These are phyloP conservation scores for Ophiostoma triangulosporum DNA, from an alignment of 2,329 filamentous ascomycete genomes.

Conservation along the genomic window DNA sequence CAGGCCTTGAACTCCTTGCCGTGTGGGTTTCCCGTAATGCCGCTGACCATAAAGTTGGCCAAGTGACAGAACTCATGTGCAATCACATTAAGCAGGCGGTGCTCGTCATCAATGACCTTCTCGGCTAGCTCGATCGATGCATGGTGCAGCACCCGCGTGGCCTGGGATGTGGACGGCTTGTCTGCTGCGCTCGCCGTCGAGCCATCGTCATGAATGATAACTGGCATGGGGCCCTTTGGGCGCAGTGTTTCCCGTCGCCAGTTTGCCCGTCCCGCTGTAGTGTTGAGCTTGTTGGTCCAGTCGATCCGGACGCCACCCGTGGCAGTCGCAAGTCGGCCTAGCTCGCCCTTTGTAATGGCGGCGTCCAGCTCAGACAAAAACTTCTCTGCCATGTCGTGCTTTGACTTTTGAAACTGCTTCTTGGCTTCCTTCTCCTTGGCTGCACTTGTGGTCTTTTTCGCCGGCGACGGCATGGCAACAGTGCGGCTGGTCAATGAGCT, in stretches of 20 bases:
- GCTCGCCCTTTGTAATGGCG: conserved; percentile 45
- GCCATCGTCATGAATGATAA: neutral
- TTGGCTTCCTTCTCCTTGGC: conserved; percentile 28
- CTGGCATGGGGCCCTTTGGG: conserved; percentile 12
- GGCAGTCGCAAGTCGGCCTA: conserved; percentile 41
- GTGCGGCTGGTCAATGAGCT: neutral
- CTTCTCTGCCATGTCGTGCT: conserved; percentile 45
- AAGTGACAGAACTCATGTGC: conserved; percentile 96
- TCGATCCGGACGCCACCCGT: conserved; percentile 59
- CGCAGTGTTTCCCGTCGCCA: conserved; percentile 50
- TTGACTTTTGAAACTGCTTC: conserved; percentile 48
- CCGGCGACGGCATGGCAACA: neutral
- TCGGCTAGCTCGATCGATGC: conserved; percentile 78
- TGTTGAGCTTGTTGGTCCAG: conserved; percentile 69
- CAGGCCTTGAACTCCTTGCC: conserved; percentile 17
- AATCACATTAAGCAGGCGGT: conserved; percentile 75
- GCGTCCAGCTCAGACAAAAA: conserved; percentile 60
- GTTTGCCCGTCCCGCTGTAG: conserved; percentile 62
- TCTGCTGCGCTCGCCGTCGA: neutral
- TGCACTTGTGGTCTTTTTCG: conserved; percentile 20
- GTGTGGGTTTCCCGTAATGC: conserved; percentile 20
- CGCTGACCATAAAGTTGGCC: conserved; percentile 77
- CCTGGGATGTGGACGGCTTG: conserved; percentile 4
- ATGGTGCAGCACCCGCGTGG: conserved; percentile 35
- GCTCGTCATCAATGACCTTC: conserved; percentile 69